Evolutionary conservation across 2,329 filamentous ascomycete species (phyloP).

Genomic region (Mollisiaceae sp.): DNA sequence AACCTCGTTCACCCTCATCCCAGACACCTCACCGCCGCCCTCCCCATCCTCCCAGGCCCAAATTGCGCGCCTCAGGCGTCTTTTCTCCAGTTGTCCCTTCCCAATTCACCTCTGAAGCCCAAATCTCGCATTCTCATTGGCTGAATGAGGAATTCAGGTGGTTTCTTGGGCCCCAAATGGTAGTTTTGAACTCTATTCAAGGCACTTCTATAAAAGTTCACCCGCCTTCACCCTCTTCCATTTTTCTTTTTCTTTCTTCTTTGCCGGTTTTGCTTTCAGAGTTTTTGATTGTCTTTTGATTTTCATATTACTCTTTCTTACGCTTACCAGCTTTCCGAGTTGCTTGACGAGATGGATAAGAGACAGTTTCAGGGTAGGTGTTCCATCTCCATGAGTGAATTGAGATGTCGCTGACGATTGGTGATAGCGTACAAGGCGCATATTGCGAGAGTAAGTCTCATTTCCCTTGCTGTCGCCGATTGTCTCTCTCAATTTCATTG

Average conservation of each 20-base stretch:
- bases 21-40: not conserved
- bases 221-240: not conserved
- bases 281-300: not conserved
- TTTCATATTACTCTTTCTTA: no score
- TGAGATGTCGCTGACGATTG: not conserved
- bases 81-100: not conserved
- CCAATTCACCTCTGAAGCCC: not conserved
- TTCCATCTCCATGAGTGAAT: not conserved
- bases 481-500: not conserved
- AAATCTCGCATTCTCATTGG: not conserved
- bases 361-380: not conserved
- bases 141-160: not conserved
- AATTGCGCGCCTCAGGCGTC: not conserved
- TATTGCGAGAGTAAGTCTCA: not conserved
- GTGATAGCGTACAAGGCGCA: not conserved
- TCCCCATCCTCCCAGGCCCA: not conserved
- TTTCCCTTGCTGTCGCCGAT: not conserved
- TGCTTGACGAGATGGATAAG: not conserved
- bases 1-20: not conserved
- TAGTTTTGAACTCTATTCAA: no score
- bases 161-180: not conserved
- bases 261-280: not conserved
- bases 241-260: conserved; percentile 3
- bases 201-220: not conserved
- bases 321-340: not conserved